Base-by-base conservation (phyloP, 371 early-diverging fungal species). In the Saksenaea vasiformis region DNA sequence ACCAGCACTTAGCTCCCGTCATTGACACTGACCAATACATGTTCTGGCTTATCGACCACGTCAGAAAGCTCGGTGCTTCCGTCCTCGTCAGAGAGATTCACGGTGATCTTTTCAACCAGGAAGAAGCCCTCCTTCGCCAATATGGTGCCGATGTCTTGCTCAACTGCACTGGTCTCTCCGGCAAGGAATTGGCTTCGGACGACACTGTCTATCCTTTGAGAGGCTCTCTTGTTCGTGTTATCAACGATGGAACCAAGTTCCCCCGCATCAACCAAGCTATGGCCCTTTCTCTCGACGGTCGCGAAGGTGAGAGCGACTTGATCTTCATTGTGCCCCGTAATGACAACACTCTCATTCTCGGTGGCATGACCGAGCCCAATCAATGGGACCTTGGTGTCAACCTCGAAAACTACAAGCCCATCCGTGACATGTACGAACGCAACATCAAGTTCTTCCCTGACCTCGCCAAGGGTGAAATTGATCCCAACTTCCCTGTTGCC, bases 321-420 rank as follows among this genome's bases (percentile, higher is more conserved):
- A 36, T 55, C 56, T 55, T 55, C 56, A 47, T 47, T 22, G 51
- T 47, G n/a, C 51, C 51, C 51, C 51, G 51, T 22, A 47, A 47
- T 22, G 51, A 47, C 51, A 47, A 47, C 51, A 47, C 51, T 11
- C 51, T 47, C 24, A 47, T 47, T 22, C 51, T 47, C 22, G 51
- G 51, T 47, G 51, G 51, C 24, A 47, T 47, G 51, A 47, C 51
- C 51, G 51, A 47, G 51, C 51, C 51, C 51, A 47, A 47, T 22
- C 51, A 47, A 22, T 47, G 51, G 51, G 51, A 47, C 22, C 51
- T 47, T 10, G 24, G 51, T 22, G 51, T 47, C 24, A 47, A 47
- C 51, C 51, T 47, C 10, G 51, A 47, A 22, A 47, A 47, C 51
- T 47, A 47, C 51, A 47, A 47, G 51, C 51, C 51, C 51, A 47